These are phyloP conservation scores for Mortierella hygrophila DNA, from an alignment of 192 early-diverging fungal species.

Conservation along the genomic window DNA sequence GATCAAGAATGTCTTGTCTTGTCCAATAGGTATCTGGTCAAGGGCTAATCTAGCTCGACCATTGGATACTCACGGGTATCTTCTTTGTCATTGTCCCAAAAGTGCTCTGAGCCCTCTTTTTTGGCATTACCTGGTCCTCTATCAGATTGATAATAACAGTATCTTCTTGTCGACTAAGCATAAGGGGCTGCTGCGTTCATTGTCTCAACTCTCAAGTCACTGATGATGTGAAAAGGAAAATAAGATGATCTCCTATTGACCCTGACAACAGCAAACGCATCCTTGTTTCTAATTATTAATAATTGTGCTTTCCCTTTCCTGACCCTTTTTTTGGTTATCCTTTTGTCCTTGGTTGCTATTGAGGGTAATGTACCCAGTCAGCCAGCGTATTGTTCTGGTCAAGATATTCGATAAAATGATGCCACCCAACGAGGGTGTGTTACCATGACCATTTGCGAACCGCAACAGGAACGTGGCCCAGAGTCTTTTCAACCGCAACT, in stretches of 20 bases:
- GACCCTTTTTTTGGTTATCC: too few relatives aligned
- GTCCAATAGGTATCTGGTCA: not conserved
- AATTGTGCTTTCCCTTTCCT: too few relatives aligned
- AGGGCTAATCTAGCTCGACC: not conserved
- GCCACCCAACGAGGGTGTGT: conserved; percentile 7
- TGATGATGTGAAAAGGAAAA: too few relatives aligned
- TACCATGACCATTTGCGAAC: conserved; percentile 1
- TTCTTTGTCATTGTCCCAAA: not conserved
- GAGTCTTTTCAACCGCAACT: not conserved
- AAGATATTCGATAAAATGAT: not conserved
- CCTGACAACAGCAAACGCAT: too few relatives aligned
- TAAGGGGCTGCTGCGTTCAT: too few relatives aligned
- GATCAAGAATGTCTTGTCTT: not conserved
- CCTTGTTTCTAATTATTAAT: too few relatives aligned
- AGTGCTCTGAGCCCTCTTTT: too few relatives aligned
- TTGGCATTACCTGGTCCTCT: too few relatives aligned
- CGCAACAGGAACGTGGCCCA: not conserved
- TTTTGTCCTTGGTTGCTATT: not conserved
- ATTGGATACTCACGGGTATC: not conserved
- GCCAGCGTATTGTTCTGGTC: not conserved
- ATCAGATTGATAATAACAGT: too few relatives aligned
- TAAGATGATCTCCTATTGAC: too few relatives aligned
- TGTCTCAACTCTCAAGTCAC: too few relatives aligned
- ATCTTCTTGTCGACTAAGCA: too few relatives aligned
- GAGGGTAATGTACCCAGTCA: not conserved